phyloP scores from a whole-genome alignment of 148 eudicot species.

The Camellia sinensis region DNA sequence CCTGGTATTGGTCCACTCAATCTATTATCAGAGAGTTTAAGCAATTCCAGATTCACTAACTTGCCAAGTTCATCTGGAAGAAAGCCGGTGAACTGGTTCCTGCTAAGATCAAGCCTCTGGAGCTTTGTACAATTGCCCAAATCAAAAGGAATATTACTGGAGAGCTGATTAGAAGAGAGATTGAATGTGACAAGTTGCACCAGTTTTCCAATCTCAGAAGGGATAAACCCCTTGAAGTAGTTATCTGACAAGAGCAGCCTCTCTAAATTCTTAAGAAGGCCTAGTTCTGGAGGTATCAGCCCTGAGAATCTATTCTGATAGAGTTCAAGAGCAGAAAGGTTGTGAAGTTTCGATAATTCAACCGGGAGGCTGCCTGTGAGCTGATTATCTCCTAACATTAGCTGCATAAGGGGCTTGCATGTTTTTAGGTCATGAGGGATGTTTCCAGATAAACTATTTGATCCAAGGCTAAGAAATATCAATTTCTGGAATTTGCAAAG shows the following conservation, averaged over 20 bases:
- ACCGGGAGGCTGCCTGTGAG: conserved; percentile 46
- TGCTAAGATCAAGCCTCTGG: conserved; percentile 83
- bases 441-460: conserved; percentile 47
- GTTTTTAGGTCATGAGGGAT: conserved; percentile 44
- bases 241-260: conserved; percentile 44
- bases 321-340: conserved; percentile 57
- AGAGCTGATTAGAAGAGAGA: conserved; percentile 42
- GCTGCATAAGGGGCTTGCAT: conserved; percentile 41
- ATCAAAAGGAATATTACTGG: conserved; percentile 41
- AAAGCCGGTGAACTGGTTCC: conserved; percentile 53
- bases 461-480: conserved; percentile 51
- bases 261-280: conserved; percentile 36
- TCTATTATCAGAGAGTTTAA: conserved; percentile 76
- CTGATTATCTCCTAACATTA: conserved; percentile 52
- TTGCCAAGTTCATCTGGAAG: conserved; percentile 58
- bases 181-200: conserved; percentile 47
- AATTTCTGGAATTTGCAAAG: conserved; percentile 42
- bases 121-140: conserved; percentile 49
- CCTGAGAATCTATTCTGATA: conserved; percentile 44
- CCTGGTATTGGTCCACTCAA: conserved; percentile 61
- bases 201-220: conserved; percentile 49
- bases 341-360: conserved; percentile 37
- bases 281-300: conserved; percentile 42
- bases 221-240: conserved; percentile 40
- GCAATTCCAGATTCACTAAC: conserved; percentile 66